phyloP scores from a whole-genome alignment of 805 yeast species.

The Nakazawaea pomicola region DNA sequence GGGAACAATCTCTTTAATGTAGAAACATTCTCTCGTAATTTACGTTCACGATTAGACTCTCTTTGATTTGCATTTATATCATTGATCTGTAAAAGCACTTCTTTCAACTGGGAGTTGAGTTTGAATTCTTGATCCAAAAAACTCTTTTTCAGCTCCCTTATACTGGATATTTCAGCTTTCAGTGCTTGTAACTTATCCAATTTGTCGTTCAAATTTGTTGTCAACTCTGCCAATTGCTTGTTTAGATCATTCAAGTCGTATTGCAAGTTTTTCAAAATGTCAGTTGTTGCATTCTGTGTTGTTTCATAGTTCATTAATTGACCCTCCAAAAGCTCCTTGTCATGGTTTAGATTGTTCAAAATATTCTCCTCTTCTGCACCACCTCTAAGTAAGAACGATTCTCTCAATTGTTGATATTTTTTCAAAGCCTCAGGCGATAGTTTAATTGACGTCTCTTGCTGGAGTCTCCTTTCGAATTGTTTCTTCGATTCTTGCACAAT shows the following conservation, averaged over 20 bases:
- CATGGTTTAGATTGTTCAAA: constrained; percentile 34
- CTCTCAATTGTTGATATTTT: constrained; percentile 57
- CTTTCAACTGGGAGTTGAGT: constrained; percentile 59
- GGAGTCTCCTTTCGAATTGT: constrained; percentile 31
- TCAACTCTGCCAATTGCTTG: constrained; percentile 23
- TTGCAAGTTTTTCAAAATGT: constrained; percentile 30
- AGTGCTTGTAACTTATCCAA: constrained; percentile 27
- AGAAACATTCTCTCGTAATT: constrained; percentile 66
- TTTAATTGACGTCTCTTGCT: constrained; percentile 20
- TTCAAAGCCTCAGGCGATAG: constrained; percentile 46
- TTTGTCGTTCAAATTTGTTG: constrained; percentile 22
- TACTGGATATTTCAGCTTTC: constrained; percentile 18
- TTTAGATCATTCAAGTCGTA: constrained; percentile 26
- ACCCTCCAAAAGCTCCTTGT: constrained; percentile 36
- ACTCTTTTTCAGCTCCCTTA: constrained; percentile 32
- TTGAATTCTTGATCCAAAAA: constrained; percentile 46
- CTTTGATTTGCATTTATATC: constrained; percentile 73
- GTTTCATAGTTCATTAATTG: constrained; percentile 32
- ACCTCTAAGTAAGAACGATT: constrained; percentile 44
- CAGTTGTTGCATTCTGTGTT: constrained; percentile 29
- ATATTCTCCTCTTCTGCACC: constrained; percentile 56
- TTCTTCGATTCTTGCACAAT: constrained; percentile 37
- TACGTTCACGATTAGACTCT: constrained; percentile 67
- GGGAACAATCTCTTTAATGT: constrained; percentile 71
- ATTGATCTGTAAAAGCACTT: constrained; percentile 54